Conservation (phyloP, 306 rosid genomes). For the Glycyrrhiza uralensis region DNA sequence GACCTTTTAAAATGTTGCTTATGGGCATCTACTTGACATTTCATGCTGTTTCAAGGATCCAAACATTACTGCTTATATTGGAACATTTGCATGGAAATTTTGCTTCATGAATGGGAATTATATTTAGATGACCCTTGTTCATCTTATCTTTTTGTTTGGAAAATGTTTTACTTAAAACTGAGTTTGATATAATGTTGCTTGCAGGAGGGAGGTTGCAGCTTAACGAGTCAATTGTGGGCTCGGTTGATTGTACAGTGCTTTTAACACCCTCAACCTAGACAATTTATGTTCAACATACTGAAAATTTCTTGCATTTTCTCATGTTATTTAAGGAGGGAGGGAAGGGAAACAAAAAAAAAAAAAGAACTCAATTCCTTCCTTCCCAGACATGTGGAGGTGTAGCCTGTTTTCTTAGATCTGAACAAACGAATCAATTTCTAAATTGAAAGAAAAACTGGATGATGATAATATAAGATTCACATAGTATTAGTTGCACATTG, state of each 20-base stretch:
- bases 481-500: neutral
- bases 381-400: neutral
- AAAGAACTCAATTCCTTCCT: slow-evolving; percentile 10
- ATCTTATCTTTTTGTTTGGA: no score
- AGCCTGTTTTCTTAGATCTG: slow-evolving; percentile 11
- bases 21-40: neutral
- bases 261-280: slow-evolving; percentile 41
- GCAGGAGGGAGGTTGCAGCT: slow-evolving; percentile 68
- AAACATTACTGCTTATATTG: neutral
- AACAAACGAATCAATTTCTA: slow-evolving; percentile 1
- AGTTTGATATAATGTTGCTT: slow-evolving; percentile 22
- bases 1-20: neutral
- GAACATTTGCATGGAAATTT: neutral
- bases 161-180: slow-evolving; percentile 13
- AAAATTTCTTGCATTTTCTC: slow-evolving; percentile 40
- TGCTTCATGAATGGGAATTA: neutral
- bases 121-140: no score
- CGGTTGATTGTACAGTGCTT: slow-evolving; percentile 65
- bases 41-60: neutral
- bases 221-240: slow-evolving; percentile 37
- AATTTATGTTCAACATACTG: slow-evolving; percentile 27
- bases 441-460: neutral
- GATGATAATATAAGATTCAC: neutral
- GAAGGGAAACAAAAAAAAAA: no score
- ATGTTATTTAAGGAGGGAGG: slow-evolving; percentile 11